Conservation (phyloP, 1,284 basidiomycete species). For the Ganoderma resinaceum region DNA sequence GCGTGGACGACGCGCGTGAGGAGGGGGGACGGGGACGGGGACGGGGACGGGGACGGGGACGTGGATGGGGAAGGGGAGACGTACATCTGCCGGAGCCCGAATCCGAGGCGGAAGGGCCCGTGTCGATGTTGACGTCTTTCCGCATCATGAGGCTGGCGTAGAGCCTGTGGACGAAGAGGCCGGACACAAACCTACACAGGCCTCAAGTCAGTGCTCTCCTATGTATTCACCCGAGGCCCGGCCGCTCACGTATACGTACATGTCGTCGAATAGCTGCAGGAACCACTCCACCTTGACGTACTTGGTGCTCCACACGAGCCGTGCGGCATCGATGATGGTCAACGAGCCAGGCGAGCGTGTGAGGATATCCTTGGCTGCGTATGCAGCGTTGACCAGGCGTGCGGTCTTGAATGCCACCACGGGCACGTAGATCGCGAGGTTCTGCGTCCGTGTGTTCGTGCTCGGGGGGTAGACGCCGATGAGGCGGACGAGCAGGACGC, state of each 20-base stretch:
- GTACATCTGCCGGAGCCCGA: neutral
- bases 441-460: constrained; percentile 7
- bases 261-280: constrained; percentile 38
- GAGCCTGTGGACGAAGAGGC: neutral
- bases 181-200: constrained; percentile 1
- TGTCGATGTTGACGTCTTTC: neutral
- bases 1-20: too few relatives aligned
- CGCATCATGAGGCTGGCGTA: neutral
- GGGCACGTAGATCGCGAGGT: constrained; percentile 13
- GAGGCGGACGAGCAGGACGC: constrained; percentile 35
- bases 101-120: neutral
- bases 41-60: neutral
- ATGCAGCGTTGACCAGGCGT: neutral
- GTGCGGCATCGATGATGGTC: neutral
- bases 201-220: too few relatives aligned
- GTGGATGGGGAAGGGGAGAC: neutral
- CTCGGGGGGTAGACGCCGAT: constrained; percentile 31
- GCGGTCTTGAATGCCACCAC: neutral
- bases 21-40: neutral
- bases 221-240: too few relatives aligned
- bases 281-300: constrained; percentile 37
- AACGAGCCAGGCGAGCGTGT: neutral
- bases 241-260: constrained; percentile 27
- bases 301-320: neutral
- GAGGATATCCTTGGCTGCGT: neutral